These are phyloP conservation scores for Voacanga thouarsii DNA, from an alignment of 257 asterid genomes.

Conservation along the genomic window DNA sequence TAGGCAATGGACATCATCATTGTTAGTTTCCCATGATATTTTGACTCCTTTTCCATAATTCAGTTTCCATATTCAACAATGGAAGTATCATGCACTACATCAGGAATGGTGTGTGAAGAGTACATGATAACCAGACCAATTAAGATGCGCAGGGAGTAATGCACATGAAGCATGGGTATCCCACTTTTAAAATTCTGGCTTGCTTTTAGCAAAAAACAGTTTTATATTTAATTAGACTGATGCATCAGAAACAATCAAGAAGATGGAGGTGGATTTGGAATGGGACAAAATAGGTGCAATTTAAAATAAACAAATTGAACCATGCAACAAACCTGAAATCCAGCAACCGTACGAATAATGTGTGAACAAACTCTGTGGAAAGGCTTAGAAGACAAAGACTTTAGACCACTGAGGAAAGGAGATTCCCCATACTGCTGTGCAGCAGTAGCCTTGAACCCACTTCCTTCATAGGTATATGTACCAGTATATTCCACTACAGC, in stretches of 20 bases:
- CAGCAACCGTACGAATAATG: constrained; percentile 85
- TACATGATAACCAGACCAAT: not conserved
- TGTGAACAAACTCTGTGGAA: constrained; percentile 93
- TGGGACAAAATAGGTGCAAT: not conserved
- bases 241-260: not conserved
- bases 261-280: constrained; percentile 3
- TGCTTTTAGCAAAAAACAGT: not conserved
- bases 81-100: not conserved
- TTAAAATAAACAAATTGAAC: constrained; percentile 5
- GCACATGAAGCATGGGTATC: not conserved
- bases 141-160: not conserved
- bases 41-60: not conserved
- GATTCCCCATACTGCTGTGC: constrained; percentile 96
- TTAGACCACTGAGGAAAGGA: constrained; percentile 83
- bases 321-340: constrained; percentile 63
- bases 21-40: not conserved
- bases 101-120: not conserved
- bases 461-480: constrained; percentile 81
- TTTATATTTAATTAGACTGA: not conserved
- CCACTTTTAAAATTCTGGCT: not conserved
- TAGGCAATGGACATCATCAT: not conserved
- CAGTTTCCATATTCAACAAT: not conserved
- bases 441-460: constrained; percentile 93
- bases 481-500: constrained; percentile 87
- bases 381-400: constrained; percentile 75